Conservation (phyloP, 2,329 filamentous ascomycete species). For the Aspergillus terreus region DNA sequence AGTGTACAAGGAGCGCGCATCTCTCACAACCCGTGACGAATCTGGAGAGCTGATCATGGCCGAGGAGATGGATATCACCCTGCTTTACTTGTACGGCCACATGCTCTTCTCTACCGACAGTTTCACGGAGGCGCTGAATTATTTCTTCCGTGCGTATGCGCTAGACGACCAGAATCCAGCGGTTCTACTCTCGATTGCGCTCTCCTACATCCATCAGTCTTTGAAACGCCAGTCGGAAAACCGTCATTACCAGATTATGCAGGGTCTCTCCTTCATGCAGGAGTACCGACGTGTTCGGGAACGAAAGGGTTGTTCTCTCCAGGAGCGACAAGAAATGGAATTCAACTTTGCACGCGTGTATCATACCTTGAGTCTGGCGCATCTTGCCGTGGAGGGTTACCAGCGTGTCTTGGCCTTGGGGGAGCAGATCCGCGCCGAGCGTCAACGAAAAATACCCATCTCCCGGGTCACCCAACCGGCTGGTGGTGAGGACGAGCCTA, state of each 20-base stretch:
- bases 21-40: constrained; percentile 37
- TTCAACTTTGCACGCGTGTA: constrained; percentile 77
- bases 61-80: constrained; percentile 66
- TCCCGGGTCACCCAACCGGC: constrained; percentile 36
- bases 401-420: constrained; percentile 53
- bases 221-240: constrained; percentile 89
- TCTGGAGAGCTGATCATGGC: constrained; percentile 33
- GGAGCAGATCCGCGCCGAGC: constrained; percentile 39
- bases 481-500: constrained; percentile 33
- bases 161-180: constrained; percentile 73
- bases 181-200: constrained; percentile 74
- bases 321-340: constrained; percentile 68
- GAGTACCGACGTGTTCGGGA: constrained; percentile 64
- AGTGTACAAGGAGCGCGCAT: constrained; percentile 41
- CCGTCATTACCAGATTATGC: constrained; percentile 78
- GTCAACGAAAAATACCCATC: constrained; percentile 13
- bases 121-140: constrained; percentile 79
- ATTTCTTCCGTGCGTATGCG: constrained; percentile 73
- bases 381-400: constrained; percentile 72
- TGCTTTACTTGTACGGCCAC: constrained; percentile 86
- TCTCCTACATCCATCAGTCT: constrained; percentile 82
- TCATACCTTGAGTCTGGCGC: constrained; percentile 68
- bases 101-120: constrained; percentile 80
- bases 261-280: constrained; percentile 77
- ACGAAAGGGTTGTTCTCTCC: constrained; percentile 37